Conservation (phyloP, 148 eudicot species). For the Persicaria maculosa region DNA sequence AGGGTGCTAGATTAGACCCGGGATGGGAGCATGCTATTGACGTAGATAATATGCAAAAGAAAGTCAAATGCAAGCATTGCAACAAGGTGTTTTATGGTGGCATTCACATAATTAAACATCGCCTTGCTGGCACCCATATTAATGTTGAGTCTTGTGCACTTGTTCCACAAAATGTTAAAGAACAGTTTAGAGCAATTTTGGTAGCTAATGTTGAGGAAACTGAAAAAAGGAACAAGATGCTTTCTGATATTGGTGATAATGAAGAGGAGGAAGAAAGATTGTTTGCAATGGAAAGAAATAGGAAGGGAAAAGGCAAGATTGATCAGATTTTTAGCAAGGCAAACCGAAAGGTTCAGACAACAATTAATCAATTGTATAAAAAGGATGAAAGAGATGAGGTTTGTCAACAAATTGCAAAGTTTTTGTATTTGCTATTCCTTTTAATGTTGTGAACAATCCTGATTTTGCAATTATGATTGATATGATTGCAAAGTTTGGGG, state of each 20-base stretch:
- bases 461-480: neutral
- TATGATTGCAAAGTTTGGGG: neutral
- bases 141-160: neutral
- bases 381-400: neutral
- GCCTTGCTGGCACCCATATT: neutral
- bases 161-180: neutral
- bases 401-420: neutral
- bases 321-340: neutral
- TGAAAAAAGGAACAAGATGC: neutral
- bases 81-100: too few species aligned
- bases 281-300: neutral
- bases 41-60: too few species aligned
- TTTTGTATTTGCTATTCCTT: neutral
- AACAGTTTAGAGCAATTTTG: neutral
- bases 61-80: too few species aligned
- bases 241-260: neutral
- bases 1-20: too few species aligned
- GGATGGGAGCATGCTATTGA: too few species aligned
- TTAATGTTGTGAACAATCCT: neutral
- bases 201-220: neutral
- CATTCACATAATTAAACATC: neutral
- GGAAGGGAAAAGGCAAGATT: neutral
- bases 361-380: neutral
- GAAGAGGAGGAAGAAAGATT: neutral
- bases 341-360: neutral